Evolutionary conservation across 805 yeast species (phyloP).

Genomic region (Barnettozyma californica): DNA sequence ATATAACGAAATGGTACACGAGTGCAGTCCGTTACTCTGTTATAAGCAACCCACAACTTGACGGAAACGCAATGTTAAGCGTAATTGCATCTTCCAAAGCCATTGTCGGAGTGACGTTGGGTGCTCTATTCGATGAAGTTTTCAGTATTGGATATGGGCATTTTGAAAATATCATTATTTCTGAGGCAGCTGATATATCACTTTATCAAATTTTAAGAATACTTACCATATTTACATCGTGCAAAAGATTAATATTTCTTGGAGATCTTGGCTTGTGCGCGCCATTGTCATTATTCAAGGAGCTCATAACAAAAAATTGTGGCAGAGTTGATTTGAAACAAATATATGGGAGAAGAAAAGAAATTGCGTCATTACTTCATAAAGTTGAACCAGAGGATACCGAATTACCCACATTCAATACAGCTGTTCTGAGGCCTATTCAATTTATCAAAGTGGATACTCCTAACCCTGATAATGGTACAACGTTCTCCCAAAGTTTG

Average conservation of each 20-base stretch:
- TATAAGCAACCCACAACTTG: neutral
- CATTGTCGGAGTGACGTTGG: constrained; percentile 27
- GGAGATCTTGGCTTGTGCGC: constrained; percentile 30
- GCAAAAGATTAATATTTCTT: constrained; percentile 28
- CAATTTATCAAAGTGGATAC: constrained; percentile 33
- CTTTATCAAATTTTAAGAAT: constrained; percentile 30
- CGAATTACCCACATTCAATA: neutral
- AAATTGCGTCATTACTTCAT: neutral
- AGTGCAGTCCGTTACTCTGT: neutral
- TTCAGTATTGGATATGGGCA: constrained; percentile 14
- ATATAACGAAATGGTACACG: neutral
- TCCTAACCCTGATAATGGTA: constrained; percentile 23
- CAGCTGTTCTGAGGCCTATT: neutral
- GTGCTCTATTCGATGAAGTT: constrained; percentile 13
- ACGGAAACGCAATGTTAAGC: neutral
- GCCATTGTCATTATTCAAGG: constrained; percentile 24
- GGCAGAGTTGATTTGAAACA: neutral
- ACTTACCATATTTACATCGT: constrained; percentile 9
- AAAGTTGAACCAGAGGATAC: neutral
- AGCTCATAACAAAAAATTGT: constrained; percentile 22
- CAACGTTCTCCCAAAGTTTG: constrained; percentile 28
- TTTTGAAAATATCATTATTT: constrained; percentile 28
- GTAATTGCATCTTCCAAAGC: constrained; percentile 15
- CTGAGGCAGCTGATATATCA: constrained; percentile 30
- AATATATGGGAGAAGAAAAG: neutral